Evolutionary conservation across 139 green algal species (phyloP).

Genomic region (Diplosphaera chodatii): DNA sequence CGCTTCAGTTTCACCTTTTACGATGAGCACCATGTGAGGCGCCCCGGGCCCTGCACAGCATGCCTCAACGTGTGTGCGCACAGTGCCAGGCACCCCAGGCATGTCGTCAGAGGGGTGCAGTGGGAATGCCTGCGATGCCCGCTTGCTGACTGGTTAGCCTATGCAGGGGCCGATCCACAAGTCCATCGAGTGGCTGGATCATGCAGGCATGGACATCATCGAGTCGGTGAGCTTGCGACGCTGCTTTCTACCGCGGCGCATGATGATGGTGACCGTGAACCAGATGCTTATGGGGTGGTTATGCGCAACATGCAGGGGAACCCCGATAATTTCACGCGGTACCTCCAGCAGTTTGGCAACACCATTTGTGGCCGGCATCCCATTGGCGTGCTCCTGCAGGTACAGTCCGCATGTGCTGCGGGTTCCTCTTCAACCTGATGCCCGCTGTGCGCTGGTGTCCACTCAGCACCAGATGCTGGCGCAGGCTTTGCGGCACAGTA

Average conservation of each 20-base stretch:
- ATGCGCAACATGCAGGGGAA: slow-evolving; percentile 43
- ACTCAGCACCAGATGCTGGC: not conserved
- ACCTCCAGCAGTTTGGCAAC: slow-evolving; percentile 68
- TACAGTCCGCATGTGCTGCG: slow-evolving; percentile 9
- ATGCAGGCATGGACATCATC: slow-evolving; percentile 78
- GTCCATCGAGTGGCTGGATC: slow-evolving; percentile 81
- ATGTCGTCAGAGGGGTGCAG: too few relatives aligned
- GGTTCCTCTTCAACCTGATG: too few relatives aligned
- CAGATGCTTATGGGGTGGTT: slow-evolving; percentile 28
- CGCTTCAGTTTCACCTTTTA: slow-evolving; percentile 77
- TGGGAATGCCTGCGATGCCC: too few relatives aligned
- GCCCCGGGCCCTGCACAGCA: too few relatives aligned
- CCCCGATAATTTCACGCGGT: slow-evolving; percentile 54
- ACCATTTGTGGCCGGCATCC: slow-evolving; percentile 95
- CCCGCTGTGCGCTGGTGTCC: too few relatives aligned
- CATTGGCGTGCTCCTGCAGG: slow-evolving; percentile 85
- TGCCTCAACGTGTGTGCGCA: too few relatives aligned
- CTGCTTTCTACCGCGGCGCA: not conserved
- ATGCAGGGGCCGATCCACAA: slow-evolving; percentile 75
- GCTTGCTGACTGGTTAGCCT: not conserved
- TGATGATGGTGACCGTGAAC: too few relatives aligned
- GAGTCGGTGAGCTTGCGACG: slow-evolving; percentile 43
- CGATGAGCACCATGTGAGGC: slow-evolving; percentile 11
- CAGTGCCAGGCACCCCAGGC: too few relatives aligned
- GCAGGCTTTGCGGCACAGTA: slow-evolving; percentile 40